A percentile compares a stretch with the other conserved stretches of the same genome.
These are phyloP conservation scores for Russula compacta DNA, from an alignment of 768 basidiomycete species.

Conservation along the genomic window DNA sequence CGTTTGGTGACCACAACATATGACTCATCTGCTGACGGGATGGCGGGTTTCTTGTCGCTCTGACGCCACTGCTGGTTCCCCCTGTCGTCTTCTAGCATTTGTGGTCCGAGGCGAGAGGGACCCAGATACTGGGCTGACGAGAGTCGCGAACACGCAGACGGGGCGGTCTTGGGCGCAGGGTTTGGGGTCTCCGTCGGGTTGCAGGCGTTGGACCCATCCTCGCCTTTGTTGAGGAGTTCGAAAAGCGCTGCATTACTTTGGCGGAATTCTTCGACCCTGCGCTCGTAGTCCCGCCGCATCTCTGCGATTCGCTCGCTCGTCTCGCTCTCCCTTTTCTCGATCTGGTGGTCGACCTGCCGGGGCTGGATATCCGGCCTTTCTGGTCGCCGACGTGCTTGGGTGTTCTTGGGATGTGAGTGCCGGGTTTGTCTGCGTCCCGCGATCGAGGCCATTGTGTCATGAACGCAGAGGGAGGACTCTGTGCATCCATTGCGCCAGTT, in stretches of 20 bases:
- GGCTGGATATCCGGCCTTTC: not conserved
- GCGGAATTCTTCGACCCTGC: not conserved
- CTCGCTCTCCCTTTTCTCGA: not conserved
- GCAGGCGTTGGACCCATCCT: too few relatives aligned
- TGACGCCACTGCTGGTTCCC: not conserved
- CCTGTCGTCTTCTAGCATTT: not conserved
- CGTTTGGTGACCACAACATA: slow-evolving; percentile 2
- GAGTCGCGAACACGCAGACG: not conserved
- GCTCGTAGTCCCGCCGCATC: not conserved
- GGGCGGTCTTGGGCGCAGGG: not conserved
- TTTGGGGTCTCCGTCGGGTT: not conserved
- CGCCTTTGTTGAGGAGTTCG: not conserved
- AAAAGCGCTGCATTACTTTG: not conserved
- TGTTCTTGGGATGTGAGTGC: not conserved
- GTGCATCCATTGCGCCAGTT: not conserved
- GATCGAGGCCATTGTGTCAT: slow-evolving; percentile 4
- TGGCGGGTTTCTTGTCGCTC: too few relatives aligned
- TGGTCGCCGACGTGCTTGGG: not conserved
- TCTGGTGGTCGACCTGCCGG: not conserved
- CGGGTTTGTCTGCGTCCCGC: not conserved
- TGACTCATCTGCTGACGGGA: not conserved
- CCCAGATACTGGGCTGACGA: not conserved
- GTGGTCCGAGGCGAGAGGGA: not conserved
- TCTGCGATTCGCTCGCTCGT: not conserved
- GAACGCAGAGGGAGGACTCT: not conserved